A percentile compares a stretch with the other conserved stretches of the same genome.
These are phyloP conservation scores for Salix dunnii DNA, from an alignment of 345 rosid species.

Conservation along the genomic window DNA sequence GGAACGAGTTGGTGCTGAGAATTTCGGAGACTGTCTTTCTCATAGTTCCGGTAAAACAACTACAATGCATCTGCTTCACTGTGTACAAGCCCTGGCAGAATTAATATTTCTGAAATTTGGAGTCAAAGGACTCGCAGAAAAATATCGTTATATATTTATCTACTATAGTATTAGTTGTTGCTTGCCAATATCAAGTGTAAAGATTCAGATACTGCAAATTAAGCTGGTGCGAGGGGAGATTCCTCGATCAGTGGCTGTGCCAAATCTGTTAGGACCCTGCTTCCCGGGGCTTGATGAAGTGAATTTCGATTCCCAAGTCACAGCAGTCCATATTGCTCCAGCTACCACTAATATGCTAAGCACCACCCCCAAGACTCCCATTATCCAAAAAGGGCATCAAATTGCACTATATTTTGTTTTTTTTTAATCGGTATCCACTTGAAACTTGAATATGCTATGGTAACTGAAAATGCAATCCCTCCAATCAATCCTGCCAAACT, in stretches of 20 bases:
- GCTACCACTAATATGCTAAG: constrained; percentile 35
- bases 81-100: neutral
- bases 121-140: neutral
- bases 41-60: neutral
- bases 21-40: neutral
- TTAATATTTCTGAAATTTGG: neutral
- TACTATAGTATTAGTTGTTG: neutral
- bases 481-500: constrained; percentile 58
- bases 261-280: neutral
- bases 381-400: constrained; percentile 41
- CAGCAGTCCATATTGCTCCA: constrained; percentile 49
- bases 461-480: constrained; percentile 48
- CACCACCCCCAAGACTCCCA: constrained; percentile 41
- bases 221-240: neutral
- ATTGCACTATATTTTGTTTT: constrained; percentile 16
- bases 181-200: neutral
- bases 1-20: neutral
- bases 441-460: constrained; percentile 54
- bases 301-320: constrained; percentile 41
- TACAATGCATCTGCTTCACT: neutral
- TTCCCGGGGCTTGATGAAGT: constrained; percentile 50
- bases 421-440: constrained; percentile 56
- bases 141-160: neutral
- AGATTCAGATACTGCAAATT: neutral
- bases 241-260: neutral